These are phyloP conservation scores for Raffaelea albimanens DNA, from an alignment of 2,329 filamentous ascomycete genomes.

Conservation along the genomic window DNA sequence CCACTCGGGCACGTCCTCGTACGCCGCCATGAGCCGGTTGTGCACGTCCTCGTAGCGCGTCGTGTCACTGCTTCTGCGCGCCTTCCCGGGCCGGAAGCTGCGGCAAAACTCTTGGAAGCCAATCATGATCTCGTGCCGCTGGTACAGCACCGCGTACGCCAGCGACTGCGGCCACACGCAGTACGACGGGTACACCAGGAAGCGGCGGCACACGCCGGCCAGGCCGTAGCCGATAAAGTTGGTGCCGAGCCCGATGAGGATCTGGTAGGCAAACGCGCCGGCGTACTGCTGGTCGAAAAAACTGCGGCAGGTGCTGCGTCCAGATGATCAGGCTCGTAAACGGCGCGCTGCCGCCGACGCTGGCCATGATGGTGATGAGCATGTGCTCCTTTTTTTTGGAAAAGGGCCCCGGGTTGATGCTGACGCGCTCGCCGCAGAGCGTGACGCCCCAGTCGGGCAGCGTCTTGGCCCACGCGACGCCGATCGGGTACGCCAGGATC, in stretches of 20 bases:
- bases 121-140: constrained; percentile 9
- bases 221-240: constrained; percentile 48
- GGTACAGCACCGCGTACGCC: constrained; percentile 39
- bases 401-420: constrained; percentile 47
- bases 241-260: constrained; percentile 38
- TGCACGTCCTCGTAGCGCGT: constrained; percentile 26
- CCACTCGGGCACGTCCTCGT: constrained; percentile 43
- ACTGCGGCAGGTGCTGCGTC: constrained; percentile 26
- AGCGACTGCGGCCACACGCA: constrained; percentile 42
- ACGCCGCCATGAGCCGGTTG: constrained; percentile 35
- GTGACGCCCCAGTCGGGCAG: constrained; percentile 43
- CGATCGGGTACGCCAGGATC: constrained; percentile 45
- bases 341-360: constrained; percentile 39
- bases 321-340: constrained; percentile 42
- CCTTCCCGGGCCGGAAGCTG: constrained; percentile 1
- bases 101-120: not conserved
- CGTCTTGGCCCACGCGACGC: constrained; percentile 37
- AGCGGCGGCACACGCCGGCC: constrained; percentile 37
- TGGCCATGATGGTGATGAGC: constrained; percentile 51
- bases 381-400: constrained; percentile 48
- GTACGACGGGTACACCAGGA: constrained; percentile 40
- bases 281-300: constrained; percentile 28
- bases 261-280: constrained; percentile 29
- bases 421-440: constrained; percentile 34
- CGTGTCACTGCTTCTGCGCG: not conserved